Conservation (phyloP, 164 flowering plant species). For the Vitis vinifera region DNA sequence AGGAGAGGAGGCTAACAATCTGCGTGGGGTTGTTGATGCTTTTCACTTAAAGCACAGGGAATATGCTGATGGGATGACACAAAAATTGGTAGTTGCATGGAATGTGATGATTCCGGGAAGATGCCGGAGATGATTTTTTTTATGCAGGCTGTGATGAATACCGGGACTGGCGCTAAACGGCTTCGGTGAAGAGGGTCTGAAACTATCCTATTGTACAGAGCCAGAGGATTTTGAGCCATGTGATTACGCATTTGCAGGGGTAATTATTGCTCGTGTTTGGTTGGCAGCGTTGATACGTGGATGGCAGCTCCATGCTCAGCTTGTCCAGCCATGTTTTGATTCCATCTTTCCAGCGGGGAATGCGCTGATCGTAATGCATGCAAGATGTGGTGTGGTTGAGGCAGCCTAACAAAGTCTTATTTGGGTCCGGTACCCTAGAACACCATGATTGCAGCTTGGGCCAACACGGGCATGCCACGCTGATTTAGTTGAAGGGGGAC, state of each 20-base stretch:
- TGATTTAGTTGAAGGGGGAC: constrained; percentile 66
- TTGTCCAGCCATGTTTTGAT: constrained; percentile 47
- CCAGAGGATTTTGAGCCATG: constrained; percentile 55
- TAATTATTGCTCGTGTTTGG: constrained; percentile 58
- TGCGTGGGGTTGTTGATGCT: constrained; percentile 53
- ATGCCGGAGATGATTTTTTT: constrained; percentile 24
- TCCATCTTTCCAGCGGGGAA: constrained; percentile 78
- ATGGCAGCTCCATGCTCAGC: constrained; percentile 70
- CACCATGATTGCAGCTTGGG: constrained; percentile 64
- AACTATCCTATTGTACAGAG: constrained; percentile 57
- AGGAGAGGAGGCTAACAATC: constrained; percentile 52
- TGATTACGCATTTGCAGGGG: constrained; percentile 77
- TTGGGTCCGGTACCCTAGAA: constrained; percentile 41
- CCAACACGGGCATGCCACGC: constrained; percentile 82
- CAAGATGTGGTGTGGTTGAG: constrained; percentile 70
- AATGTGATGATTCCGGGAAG: constrained; percentile 51
- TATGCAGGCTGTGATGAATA: constrained; percentile 34
- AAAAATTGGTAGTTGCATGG: constrained; percentile 41
- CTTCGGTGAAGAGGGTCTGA: constrained; percentile 67
- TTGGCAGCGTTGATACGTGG: constrained; percentile 78
- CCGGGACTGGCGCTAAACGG: constrained; percentile 74
- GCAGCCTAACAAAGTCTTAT: constrained; percentile 52
- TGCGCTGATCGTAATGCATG: constrained; percentile 79
- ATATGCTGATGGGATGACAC: constrained; percentile 55
- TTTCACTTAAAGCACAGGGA: constrained; percentile 77